Percentiles rank a stretch among this genome's conserved stretches.
Evolutionary conservation across 169 alveolate genomes (phyloP).

Genomic region (Plasmodium gallinaceum): DNA sequence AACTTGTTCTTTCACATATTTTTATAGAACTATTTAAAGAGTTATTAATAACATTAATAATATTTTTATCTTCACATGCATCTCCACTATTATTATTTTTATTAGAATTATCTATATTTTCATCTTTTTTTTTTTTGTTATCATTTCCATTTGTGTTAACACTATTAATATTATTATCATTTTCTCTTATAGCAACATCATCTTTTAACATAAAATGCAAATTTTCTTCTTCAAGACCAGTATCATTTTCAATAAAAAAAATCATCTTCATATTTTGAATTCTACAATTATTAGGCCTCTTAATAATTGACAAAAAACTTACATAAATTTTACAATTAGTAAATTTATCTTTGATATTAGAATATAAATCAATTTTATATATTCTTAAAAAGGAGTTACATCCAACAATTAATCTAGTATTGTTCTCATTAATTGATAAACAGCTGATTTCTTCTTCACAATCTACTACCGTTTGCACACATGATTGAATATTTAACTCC

Average conservation of each 20-base stretch:
- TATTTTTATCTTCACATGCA: background rate
- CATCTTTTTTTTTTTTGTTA: background rate
- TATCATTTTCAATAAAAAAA: conserved; percentile 27
- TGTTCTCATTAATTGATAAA: conserved; percentile 74
- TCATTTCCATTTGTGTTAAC: too few relatives aligned
- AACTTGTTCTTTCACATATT: conserved; percentile 50
- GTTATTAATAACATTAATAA: conserved; percentile 18
- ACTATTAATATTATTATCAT: background rate
- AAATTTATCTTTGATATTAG: conserved; percentile 36
- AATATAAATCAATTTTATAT: conserved; percentile 59
- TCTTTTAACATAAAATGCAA: background rate
- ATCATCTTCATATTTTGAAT: conserved; percentile 45
- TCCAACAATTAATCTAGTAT: conserved; percentile 64
- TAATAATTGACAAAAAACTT: conserved; percentile 38
- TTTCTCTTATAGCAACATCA: conserved; percentile 1
- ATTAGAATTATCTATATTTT: background rate
- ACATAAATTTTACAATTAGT: conserved; percentile 42
- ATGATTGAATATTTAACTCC: conserved; percentile 88
- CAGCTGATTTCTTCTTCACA: conserved; percentile 86
- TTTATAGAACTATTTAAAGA: conserved; percentile 7
- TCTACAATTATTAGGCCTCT: conserved; percentile 18
- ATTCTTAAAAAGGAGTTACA: conserved; percentile 34
- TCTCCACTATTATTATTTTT: background rate
- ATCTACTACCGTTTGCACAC: conserved; percentile 90
- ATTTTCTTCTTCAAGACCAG: background rate